A percentile compares a stretch with the other conserved stretches of the same genome.
Evolutionary conservation across 106 monocot species (phyloP).

Genomic region (Dioscorea zingiberensis): DNA sequence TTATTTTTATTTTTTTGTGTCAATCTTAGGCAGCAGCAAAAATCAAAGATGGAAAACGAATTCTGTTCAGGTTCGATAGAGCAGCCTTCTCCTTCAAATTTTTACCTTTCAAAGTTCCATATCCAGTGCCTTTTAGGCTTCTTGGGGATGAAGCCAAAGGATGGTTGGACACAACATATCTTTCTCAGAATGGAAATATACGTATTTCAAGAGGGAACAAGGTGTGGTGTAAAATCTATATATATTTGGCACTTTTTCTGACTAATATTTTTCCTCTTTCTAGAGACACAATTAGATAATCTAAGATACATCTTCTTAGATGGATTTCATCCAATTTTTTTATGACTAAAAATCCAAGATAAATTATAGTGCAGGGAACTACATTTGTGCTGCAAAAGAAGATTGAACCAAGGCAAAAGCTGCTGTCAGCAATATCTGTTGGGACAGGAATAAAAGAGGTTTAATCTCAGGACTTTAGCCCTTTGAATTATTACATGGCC

Average conservation of each 20-base stretch:
- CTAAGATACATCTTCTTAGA: not conserved
- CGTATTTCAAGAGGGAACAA: constrained; percentile 95
- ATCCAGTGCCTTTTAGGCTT: constrained; percentile 92
- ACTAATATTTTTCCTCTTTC: not conserved
- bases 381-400: constrained; percentile 91
- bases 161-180: constrained; percentile 96
- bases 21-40: constrained; percentile 71
- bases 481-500: too few species aligned
- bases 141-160: constrained; percentile 99
- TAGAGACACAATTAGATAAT: not conserved
- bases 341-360: constrained; percentile 12
- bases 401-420: constrained; percentile 68
- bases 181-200: constrained; percentile 74
- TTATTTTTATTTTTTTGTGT: not conserved
- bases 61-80: constrained; percentile 82
- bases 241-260: not conserved
- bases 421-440: constrained; percentile 66
- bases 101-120: constrained; percentile 96
- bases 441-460: constrained; percentile 59
- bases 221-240: constrained; percentile 30
- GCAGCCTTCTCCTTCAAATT: constrained; percentile 95
- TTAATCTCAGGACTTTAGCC: not conserved
- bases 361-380: constrained; percentile 80
- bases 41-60: constrained; percentile 69
- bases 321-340: not conserved